Base-by-base conservation (phyloP, 306 rosid genomes). In the Purshia tridentata region DNA sequence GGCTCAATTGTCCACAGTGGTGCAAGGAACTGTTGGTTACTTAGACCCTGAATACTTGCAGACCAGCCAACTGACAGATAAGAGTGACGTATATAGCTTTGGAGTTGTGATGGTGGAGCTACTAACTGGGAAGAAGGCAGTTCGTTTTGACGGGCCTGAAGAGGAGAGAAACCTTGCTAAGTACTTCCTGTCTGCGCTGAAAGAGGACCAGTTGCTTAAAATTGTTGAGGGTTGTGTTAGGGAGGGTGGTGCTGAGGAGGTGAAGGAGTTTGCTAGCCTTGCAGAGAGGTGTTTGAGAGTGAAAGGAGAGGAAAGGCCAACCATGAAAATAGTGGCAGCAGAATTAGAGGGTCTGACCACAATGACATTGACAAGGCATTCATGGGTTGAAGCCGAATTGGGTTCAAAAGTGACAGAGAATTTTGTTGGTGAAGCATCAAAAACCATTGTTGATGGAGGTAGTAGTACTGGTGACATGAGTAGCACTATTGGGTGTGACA, bases 41-140 rank as follows among this genome's bases (percentile, higher is more conserved):
- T 68, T 81, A 29, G 79, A 81, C 47, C 85, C 79, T 37, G 79
- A 77, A 63, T 77, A 81, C 69, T 53, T 81, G 48, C 78, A 50
- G 3, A 77, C 69, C 3, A 76, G 59, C n/a, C 77, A 80, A 57
- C 58, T 80, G 9, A 75, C 80, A 3, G 81, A 76, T 44, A 80
- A 84, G 23, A 84, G 84, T n/a, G 80, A 76, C 60, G 80, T 84
- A 8, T 84, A 75, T 46, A 84, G 84, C 74, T 81, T 81, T 22
- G 84, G 88, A 15, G 84, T 85, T 46, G 84, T 82, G 0, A 69
- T 83, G 4, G 70, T 67, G 4, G 78, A 83, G 65, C 53, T 83
- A 53, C 61, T 83, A 47, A 83, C 76, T 2, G 73, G 81, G 23
- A 72, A 48, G 66, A 76, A 65, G 55, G 83, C 68, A 8, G 53